Conservation (phyloP, 2,329 filamentous ascomycete genomes). For the Pestalotiopsis sp. region DNA sequence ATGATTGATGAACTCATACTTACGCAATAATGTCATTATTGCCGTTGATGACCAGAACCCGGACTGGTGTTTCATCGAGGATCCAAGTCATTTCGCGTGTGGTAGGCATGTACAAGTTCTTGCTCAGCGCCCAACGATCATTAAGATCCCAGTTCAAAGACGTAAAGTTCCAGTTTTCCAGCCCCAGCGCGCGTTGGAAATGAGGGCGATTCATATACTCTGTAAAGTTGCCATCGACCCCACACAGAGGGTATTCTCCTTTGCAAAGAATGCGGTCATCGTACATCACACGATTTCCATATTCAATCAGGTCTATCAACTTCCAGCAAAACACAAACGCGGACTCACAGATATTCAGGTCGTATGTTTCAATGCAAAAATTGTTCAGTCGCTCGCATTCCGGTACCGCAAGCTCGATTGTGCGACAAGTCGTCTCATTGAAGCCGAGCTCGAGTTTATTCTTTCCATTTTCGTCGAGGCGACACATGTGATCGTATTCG, state of each 20-base stretch:
- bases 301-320: neutral
- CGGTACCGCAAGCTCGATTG: neutral
- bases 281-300: slow-evolving; percentile 3
- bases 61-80: slow-evolving; percentile 7
- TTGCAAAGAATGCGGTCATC: slow-evolving; percentile 13
- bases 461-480: slow-evolving; percentile 10
- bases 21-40: slow-evolving; percentile 17
- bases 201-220: slow-evolving; percentile 15
- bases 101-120: slow-evolving; percentile 12
- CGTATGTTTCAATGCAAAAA: neutral
- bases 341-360: neutral
- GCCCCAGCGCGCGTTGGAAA: slow-evolving; percentile 13
- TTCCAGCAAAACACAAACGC: neutral
- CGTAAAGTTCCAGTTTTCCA: slow-evolving; percentile 10
- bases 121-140: slow-evolving; percentile 5
- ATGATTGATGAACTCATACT: neutral
- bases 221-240: slow-evolving; percentile 7
- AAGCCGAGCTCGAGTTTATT: slow-evolving; percentile 14
- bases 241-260: slow-evolving; percentile 15
- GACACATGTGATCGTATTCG: slow-evolving; percentile 23
- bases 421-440: neutral
- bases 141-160: slow-evolving; percentile 15
- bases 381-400: neutral
- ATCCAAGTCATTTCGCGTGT: slow-evolving; percentile 16
- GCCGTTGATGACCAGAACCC: slow-evolving; percentile 13